These are phyloP conservation scores for Phytopythium helicoides DNA, from an alignment of 352 stramenopile genomes.

Conservation along the genomic window DNA sequence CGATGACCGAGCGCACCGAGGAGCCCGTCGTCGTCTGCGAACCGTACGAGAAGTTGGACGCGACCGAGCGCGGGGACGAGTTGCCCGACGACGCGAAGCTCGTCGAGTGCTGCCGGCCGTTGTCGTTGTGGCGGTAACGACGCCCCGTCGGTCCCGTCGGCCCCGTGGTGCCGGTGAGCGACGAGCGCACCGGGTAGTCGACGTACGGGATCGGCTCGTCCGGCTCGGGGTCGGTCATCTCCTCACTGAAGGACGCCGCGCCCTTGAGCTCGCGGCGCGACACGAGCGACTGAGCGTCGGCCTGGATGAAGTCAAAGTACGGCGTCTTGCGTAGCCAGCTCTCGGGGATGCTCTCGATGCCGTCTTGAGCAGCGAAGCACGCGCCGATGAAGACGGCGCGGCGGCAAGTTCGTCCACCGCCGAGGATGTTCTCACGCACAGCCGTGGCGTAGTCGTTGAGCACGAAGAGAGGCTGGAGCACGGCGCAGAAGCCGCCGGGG, in stretches of 20 bases:
- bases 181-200: conserved; percentile 50
- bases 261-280: conserved; percentile 61
- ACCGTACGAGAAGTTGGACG: conserved; percentile 78
- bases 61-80: conserved; percentile 63
- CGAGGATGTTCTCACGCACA: conserved; percentile 82
- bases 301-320: conserved; percentile 81
- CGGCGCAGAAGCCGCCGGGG: conserved; percentile 63
- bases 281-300: conserved; percentile 65
- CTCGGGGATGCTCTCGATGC: conserved; percentile 60
- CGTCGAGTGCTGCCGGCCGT: conserved; percentile 42
- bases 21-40: conserved; percentile 69
- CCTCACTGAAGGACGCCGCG: conserved; percentile 39
- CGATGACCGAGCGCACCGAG: conserved; percentile 61
- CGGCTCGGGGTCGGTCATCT: conserved; percentile 27
- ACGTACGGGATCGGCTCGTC: conserved; percentile 46
- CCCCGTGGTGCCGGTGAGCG: conserved; percentile 30
- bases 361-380: conserved; percentile 76
- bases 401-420: conserved; percentile 69
- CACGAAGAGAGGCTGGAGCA: conserved; percentile 78
- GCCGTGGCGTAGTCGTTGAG: conserved; percentile 76
- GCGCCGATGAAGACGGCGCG: conserved; percentile 81
- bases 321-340: conserved; percentile 80
- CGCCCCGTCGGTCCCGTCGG: conserved; percentile 12
- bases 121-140: conserved; percentile 18
- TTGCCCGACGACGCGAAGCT: conserved; percentile 60